Conservation (phyloP, 139 green algal species). For the Closterium sp. region DNA sequence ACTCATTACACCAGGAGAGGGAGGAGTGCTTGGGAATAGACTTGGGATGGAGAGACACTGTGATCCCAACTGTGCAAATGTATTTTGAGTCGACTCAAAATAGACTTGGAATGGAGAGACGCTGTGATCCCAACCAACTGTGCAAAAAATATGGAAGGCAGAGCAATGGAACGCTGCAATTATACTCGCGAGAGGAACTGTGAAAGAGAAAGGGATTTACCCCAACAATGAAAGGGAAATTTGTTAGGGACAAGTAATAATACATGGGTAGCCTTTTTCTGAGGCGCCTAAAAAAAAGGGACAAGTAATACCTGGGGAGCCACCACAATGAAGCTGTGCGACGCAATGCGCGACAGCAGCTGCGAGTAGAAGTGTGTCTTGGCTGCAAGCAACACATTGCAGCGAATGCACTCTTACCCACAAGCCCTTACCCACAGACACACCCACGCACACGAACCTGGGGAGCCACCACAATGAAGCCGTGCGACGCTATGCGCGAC, state of each 20-base stretch:
- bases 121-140: background rate
- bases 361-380: background rate
- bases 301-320: background rate
- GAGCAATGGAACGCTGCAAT: background rate
- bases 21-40: too few relatives aligned
- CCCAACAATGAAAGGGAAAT: too few relatives aligned
- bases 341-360: constrained; percentile 8
- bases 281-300: too few relatives aligned
- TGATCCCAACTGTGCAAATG: too few relatives aligned
- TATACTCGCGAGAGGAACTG: background rate
- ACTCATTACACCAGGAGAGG: too few relatives aligned
- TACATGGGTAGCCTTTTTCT: too few relatives aligned
- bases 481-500: constrained; percentile 15
- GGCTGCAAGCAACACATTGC: constrained; percentile 1
- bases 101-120: too few relatives aligned
- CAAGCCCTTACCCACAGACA: background rate
- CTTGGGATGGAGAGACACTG: too few relatives aligned
- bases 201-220: too few relatives aligned
- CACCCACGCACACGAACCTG: constrained; percentile 8
- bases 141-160: background rate
- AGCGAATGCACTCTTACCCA: background rate
- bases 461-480: constrained; percentile 26
- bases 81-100: too few relatives aligned
- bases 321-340: constrained; percentile 12
- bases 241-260: too few relatives aligned